Evolutionary conservation across 192 early-diverging fungal genomes (phyloP).

Genomic region (Backusella luteola): DNA sequence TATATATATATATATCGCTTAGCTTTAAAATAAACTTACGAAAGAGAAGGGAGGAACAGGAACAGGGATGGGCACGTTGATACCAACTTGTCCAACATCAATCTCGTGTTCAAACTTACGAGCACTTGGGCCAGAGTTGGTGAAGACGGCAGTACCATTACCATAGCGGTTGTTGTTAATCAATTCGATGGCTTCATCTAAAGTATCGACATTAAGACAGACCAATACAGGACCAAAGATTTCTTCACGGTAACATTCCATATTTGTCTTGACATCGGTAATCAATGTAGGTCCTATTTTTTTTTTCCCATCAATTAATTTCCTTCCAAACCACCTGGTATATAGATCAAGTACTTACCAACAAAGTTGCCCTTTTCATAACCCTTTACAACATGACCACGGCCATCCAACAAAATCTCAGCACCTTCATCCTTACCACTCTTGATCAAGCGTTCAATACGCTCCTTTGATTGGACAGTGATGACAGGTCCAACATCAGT

Average conservation of each 20-base stretch:
- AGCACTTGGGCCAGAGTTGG: slow-evolving; percentile 84
- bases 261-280: slow-evolving; percentile 65
- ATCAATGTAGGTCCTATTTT: slow-evolving; percentile 81
- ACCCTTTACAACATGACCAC: slow-evolving; percentile 63
- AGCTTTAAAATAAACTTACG: slow-evolving; percentile 18
- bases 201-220: slow-evolving; percentile 74
- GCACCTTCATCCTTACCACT: slow-evolving; percentile 88
- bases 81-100: slow-evolving; percentile 91
- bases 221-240: slow-evolving; percentile 95
- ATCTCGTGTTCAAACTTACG: slow-evolving; percentile 86
- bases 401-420: slow-evolving; percentile 82
- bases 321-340: background rate
- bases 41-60: slow-evolving; percentile 97
- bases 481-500: slow-evolving; percentile 94
- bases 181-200: slow-evolving; percentile 90
- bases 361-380: slow-evolving; percentile 95
- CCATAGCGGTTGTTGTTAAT: slow-evolving; percentile 92
- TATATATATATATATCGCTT: background rate
- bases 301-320: background rate
- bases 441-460: slow-evolving; percentile 77
- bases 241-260: slow-evolving; percentile 92
- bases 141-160: slow-evolving; percentile 86
- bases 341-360: slow-evolving; percentile 35
- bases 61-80: slow-evolving; percentile 92
- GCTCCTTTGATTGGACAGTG: slow-evolving; percentile 68